Conservation (phyloP, 805 yeast species). For the Nakazawaea molendinolei region DNA sequence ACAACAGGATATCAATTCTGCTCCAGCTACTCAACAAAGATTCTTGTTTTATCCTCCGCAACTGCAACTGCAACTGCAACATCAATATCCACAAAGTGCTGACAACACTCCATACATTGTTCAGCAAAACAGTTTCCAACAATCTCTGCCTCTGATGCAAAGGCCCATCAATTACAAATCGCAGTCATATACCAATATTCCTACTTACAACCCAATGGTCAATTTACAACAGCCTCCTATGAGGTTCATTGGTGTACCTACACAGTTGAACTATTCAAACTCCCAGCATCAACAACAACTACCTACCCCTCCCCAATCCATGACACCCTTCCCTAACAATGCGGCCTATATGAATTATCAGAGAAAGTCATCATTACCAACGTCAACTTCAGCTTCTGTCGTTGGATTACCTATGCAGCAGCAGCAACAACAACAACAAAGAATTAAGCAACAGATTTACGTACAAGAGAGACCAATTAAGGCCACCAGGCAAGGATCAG, state of each 20-base stretch:
- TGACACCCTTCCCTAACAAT: no score
- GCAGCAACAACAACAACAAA: slow-evolving; percentile 9
- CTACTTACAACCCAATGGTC: slow-evolving; percentile 4
- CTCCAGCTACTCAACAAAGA: slow-evolving; percentile 9
- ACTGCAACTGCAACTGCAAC: slow-evolving; percentile 1
- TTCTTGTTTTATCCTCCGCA: slow-evolving; percentile 6
- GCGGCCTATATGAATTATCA: no score
- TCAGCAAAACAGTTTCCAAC: slow-evolving; percentile 6
- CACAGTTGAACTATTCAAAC: background rate
- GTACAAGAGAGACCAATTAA: slow-evolving; percentile 10
- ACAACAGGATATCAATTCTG: slow-evolving; percentile 4
- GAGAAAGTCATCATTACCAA: slow-evolving; percentile 16
- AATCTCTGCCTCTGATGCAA: slow-evolving; percentile 1
- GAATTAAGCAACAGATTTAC: slow-evolving; percentile 18
- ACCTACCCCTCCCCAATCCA: background rate
- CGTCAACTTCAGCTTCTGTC: slow-evolving; percentile 14
- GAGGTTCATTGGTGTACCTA: slow-evolving; percentile 11
- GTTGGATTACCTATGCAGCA: slow-evolving; percentile 11
- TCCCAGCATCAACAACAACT: background rate
- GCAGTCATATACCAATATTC: background rate
- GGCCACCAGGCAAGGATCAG: slow-evolving; percentile 12
- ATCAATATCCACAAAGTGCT: slow-evolving; percentile 2
- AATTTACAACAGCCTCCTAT: slow-evolving; percentile 8
- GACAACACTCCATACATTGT: slow-evolving; percentile 5
- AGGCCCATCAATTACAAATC: slow-evolving; percentile 4